These are phyloP conservation scores for Ambrosia hybrid DNA, from an alignment of 140 eudicot species.

Conservation along the genomic window DNA sequence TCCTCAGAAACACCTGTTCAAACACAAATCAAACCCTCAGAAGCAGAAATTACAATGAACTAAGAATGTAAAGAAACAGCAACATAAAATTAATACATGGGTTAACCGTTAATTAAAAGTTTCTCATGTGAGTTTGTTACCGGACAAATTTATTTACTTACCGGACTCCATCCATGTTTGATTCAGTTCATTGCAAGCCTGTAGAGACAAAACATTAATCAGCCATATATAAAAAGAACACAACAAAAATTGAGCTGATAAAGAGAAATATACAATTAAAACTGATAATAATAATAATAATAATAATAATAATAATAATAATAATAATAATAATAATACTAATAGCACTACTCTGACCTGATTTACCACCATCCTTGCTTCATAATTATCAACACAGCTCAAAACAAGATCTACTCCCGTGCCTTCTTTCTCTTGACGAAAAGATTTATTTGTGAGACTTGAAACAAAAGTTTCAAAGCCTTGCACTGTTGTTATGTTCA, in stretches of 20 bases:
- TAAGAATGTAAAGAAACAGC: neutral
- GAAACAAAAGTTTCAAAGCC: conserved; percentile 91
- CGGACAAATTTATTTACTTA: conserved; percentile 28
- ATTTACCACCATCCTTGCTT: conserved; percentile 99
- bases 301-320: no score
- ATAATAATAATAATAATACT: neutral
- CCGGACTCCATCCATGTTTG: conserved; percentile 99
- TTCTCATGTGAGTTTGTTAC: no score
- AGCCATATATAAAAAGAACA: no score
- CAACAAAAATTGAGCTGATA: neutral
- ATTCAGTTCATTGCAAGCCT: conserved; percentile 97
- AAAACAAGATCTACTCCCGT: conserved; percentile 93
- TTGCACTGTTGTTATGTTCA: conserved; percentile 93
- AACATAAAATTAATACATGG: neutral
- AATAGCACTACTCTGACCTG: conserved; percentile 49
- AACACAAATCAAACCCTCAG: conserved; percentile 17
- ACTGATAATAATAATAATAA: neutral
- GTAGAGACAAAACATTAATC: conserved; percentile 27
- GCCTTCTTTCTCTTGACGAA: conserved; percentile 61
- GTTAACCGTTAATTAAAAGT: no score
- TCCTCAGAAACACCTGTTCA: conserved; percentile 95
- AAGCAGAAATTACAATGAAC: neutral
- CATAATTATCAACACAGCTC: conserved; percentile 97
- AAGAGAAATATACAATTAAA: neutral
- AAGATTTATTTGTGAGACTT: conserved; percentile 75